Evolutionary conservation across 2,329 filamentous ascomycete species (phyloP).

Genomic region (Aphanocladium album): DNA sequence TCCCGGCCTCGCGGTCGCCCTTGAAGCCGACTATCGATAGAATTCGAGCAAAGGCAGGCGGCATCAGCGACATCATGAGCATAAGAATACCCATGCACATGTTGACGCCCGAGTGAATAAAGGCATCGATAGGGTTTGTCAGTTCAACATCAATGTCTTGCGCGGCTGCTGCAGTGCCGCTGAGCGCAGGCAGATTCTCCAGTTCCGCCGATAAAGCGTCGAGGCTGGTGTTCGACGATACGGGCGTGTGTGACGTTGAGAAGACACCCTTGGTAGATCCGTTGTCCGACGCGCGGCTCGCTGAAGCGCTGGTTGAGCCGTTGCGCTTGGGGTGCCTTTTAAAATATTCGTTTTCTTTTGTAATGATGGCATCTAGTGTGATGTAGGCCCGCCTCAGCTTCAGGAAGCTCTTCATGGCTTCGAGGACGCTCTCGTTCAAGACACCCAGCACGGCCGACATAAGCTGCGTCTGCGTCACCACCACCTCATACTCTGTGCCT

Average conservation of each 20-base stretch:
- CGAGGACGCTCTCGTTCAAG: constrained; percentile 86
- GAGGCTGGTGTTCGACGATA: not conserved
- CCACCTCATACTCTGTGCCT: constrained; percentile 81
- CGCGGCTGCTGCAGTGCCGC: constrained; percentile 3
- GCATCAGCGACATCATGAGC: constrained; percentile 86
- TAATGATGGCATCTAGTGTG: constrained; percentile 72
- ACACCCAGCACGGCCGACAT: constrained; percentile 87
- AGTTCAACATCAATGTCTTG: constrained; percentile 10
- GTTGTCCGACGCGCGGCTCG: not conserved
- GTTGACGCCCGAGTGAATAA: constrained; percentile 82
- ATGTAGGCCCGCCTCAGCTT: constrained; percentile 86
- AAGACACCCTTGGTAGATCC: constrained; percentile 26
- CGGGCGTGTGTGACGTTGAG: constrained; percentile 20
- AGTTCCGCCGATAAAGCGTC: constrained; percentile 39
- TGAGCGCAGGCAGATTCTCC: constrained; percentile 25
- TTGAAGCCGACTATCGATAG: constrained; percentile 86
- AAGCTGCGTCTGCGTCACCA: constrained; percentile 78
- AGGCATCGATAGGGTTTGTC: constrained; percentile 69
- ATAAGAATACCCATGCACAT: constrained; percentile 86
- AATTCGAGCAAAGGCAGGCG: constrained; percentile 81
- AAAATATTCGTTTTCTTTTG: constrained; percentile 53
- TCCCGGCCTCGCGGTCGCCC: constrained; percentile 77
- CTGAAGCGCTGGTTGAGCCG: constrained; percentile 20
- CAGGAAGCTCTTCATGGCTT: constrained; percentile 87
- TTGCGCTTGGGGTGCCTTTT: constrained; percentile 31